These are phyloP conservation scores for Moesziomyces antarcticus DNA, from an alignment of 1,284 basidiomycete genomes.

Conservation along the genomic window DNA sequence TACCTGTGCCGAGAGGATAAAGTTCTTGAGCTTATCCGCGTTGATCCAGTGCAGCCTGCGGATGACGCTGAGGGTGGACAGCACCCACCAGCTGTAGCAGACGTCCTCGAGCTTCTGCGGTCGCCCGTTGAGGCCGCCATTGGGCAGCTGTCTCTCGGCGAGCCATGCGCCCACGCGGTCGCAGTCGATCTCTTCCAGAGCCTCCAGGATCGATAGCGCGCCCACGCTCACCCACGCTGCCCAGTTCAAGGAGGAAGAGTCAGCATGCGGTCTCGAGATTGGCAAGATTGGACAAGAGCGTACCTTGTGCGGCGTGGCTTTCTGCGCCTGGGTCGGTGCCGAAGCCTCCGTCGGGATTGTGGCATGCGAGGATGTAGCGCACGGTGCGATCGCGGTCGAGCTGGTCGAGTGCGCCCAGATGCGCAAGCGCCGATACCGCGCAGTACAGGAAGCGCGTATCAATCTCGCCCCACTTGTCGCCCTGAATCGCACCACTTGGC, in stretches of 20 bases:
- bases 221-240: conserved; percentile 90
- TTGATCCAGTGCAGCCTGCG: conserved; percentile 90
- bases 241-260: neutral
- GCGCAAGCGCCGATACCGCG: conserved; percentile 81
- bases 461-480: conserved; percentile 87
- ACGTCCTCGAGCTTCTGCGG: conserved; percentile 99
- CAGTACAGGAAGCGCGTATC: conserved; percentile 94
- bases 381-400: conserved; percentile 74
- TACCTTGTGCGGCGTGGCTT: conserved; percentile 90
- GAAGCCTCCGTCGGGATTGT: conserved; percentile 96
- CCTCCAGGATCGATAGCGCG: conserved; percentile 84
- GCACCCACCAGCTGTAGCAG: conserved; percentile 97
- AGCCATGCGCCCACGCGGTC: conserved; percentile 87
- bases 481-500: conserved; percentile 81
- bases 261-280: neutral
- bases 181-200: conserved; percentile 72
- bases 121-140: conserved; percentile 91
- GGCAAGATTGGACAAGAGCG: conserved; percentile 36
- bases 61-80: conserved; percentile 87
- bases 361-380: conserved; percentile 79
- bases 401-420: conserved; percentile 74
- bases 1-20: conserved; percentile 90
- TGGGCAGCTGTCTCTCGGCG: conserved; percentile 88
- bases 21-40: conserved; percentile 78
- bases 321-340: conserved; percentile 85